Evolutionary conservation across 2,329 filamentous ascomycete genomes (phyloP), one percentile per base, ranked within the genome.

Genomic region (Fusarium tanahbumbuense): DNA sequence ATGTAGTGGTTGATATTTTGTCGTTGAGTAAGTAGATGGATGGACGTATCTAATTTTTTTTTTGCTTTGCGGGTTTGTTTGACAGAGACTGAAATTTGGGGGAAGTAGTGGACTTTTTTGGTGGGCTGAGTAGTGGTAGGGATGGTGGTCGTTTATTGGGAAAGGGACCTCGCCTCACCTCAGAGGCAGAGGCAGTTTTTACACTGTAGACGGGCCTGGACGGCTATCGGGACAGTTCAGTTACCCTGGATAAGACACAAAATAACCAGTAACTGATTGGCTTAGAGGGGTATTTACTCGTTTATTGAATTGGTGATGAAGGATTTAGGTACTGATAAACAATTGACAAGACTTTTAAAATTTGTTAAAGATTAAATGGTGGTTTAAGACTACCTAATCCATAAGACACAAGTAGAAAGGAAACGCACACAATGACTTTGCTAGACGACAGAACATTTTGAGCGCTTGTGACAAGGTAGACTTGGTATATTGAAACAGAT

Each of bases 141-240:
- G 49, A 32, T 16, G n/a, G 25, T 7, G 30, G 48, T 37, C 52
- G 34, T 37, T 41, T 20, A 56, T 67, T 13, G 58, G 60, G 64
- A 68, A 68, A 68, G 60, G 60, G 60, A 56, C 66, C 46, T 68
- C 60, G 55, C 64, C 65, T 68, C 28, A 30, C 12, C 28, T 30
- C 23, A 30, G n/a, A 0, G 8, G 7, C 20, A 28, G 28, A 28
- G 28, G 28, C 28, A 28, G 15, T 12, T 48, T 28, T 20, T 7
- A 44, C 68, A 68, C 64, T 59, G 64, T 68, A 55, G 12, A 20
- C 25, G 6, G 28, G 11, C 28, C 5, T 12, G 18, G 34, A 37
- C 34, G 34, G 34, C 34, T 37, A 37, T n/a, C 34, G 22, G 0
- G 2, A 11, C n/a, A 41, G 18, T 12, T 23, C 6, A 22, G 6